These are phyloP conservation scores for Mayamaea pseudoterrestris DNA, from an alignment of 108 stramenopile species.

Conservation along the genomic window DNA sequence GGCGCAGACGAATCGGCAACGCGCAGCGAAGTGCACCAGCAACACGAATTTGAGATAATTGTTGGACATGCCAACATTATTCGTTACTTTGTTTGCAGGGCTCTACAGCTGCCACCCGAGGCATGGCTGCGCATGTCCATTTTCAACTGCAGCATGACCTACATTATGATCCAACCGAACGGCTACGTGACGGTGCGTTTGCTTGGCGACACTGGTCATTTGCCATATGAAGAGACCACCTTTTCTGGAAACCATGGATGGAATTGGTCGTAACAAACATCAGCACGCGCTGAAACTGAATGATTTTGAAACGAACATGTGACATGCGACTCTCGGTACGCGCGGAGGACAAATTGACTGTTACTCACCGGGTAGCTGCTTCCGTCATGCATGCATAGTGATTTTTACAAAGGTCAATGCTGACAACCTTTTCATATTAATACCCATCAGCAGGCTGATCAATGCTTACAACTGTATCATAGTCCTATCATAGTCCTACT, in stretches of 20 bases:
- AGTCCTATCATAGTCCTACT: no score
- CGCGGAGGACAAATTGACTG: no score
- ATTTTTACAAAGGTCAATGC: no score
- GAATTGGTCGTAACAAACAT: constrained; percentile 85
- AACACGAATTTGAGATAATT: constrained; percentile 88
- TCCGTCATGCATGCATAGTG: no score
- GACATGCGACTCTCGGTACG: no score
- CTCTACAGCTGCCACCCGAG: constrained; percentile 85
- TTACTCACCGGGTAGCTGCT: no score
- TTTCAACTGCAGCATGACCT: constrained; percentile 84
- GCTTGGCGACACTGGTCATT: constrained; percentile 84
- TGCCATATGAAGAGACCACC: constrained; percentile 46
- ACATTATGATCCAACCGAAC: constrained; percentile 72
- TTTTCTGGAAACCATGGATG: constrained; percentile 69
- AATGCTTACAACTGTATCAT: no score
- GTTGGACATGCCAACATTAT: constrained; percentile 93
- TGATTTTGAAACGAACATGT: no score
- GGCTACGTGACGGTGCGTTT: constrained; percentile 79
- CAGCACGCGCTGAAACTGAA: no score
- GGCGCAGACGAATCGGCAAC: constrained; percentile 28
- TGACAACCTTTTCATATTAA: no score
- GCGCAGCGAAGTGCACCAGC: constrained; percentile 8
- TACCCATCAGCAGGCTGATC: no score
- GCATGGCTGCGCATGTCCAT: constrained; percentile 86
- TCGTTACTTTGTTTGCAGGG: constrained; percentile 86